Evolutionary conservation across 139 green algal genomes (phyloP).

Genomic region (Penium margaritaceum): DNA sequence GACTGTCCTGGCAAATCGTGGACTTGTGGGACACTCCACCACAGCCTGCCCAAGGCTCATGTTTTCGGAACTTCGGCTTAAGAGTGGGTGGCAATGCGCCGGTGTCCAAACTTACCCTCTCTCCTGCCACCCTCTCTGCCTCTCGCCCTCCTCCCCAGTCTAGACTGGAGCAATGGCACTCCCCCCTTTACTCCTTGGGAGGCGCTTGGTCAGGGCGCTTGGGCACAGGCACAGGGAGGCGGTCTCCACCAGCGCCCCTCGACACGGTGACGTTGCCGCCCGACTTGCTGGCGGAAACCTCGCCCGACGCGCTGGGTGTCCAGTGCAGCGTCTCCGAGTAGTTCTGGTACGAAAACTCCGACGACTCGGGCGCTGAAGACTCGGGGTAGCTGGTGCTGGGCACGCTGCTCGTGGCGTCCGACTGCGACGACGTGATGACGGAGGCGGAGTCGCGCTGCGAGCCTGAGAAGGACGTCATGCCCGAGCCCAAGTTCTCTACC

Average conservation of each 20-base stretch:
- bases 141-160: too few species aligned
- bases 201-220: neutral
- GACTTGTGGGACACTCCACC: too few species aligned
- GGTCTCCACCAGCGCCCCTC: neutral
- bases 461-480: constrained; percentile 6
- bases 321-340: constrained; percentile 33
- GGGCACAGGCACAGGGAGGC: neutral
- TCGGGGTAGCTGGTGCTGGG: neutral
- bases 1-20: too few species aligned
- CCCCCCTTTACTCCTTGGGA: too few species aligned
- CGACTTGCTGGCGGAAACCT: neutral
- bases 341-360: constrained; percentile 27
- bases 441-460: constrained; percentile 12
- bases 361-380: neutral
- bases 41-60: too few species aligned
- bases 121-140: too few species aligned
- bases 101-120: too few species aligned
- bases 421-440: constrained; percentile 25
- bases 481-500: constrained; percentile 27
- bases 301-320: neutral
- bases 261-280: neutral
- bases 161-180: too few species aligned
- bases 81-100: too few species aligned
- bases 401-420: neutral
- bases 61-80: too few species aligned